Conservation (phyloP, 2,329 filamentous ascomycete genomes). For the Neonectria coccinea region DNA sequence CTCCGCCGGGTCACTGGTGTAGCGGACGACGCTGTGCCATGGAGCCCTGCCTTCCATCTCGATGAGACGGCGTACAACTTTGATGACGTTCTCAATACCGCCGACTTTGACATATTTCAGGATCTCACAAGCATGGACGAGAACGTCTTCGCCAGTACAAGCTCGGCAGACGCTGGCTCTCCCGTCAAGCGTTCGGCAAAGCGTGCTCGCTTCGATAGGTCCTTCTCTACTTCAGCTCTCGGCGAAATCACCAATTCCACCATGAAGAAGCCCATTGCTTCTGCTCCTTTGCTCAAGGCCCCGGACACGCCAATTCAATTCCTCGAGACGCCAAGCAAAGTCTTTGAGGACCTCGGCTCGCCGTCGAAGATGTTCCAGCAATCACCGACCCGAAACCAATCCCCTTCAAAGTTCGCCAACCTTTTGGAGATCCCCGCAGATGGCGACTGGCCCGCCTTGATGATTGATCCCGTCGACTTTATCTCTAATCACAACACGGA, state of each 20-base stretch:
- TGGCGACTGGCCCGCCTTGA: constrained; percentile 53
- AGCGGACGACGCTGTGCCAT: constrained; percentile 64
- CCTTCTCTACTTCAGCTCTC: constrained; percentile 71
- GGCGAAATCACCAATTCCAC: constrained; percentile 68
- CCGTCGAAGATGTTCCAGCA: constrained; percentile 63
- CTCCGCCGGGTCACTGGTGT: constrained; percentile 59
- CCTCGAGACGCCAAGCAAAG: constrained; percentile 69
- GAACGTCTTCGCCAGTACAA: constrained; percentile 53
- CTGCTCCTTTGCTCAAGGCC: constrained; percentile 63
- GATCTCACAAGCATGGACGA: constrained; percentile 50
- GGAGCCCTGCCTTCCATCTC: constrained; percentile 75
- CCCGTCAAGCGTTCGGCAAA: constrained; percentile 73
- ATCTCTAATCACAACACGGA: constrained; percentile 61
- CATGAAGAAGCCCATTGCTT: constrained; percentile 63
- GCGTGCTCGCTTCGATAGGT: constrained; percentile 72
- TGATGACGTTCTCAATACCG: constrained; percentile 61
- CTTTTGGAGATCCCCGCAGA: constrained; percentile 52
- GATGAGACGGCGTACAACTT: constrained; percentile 67
- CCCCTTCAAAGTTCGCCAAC: constrained; percentile 63
- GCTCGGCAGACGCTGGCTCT: constrained; percentile 67
- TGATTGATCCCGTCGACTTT: constrained; percentile 56
- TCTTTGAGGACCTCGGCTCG: constrained; percentile 65
- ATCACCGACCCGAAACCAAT: constrained; percentile 53
- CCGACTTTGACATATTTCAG: constrained; percentile 73
- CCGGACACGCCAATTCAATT: constrained; percentile 54